phyloP scores from a whole-genome alignment of 768 basidiomycete species.

The Leccinum subgranulosum region DNA sequence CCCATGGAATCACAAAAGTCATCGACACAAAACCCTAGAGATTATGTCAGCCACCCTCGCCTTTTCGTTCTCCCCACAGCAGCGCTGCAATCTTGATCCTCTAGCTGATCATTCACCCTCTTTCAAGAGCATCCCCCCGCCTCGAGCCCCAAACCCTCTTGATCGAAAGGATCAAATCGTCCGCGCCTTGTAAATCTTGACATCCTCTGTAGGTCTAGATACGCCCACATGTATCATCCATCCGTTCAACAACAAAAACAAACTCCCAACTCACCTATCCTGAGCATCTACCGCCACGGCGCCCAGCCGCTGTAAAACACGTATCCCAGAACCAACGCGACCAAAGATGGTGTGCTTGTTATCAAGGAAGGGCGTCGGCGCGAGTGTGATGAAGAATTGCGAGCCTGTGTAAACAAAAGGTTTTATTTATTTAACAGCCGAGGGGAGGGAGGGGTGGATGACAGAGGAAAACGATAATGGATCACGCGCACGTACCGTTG shows the following conservation, averaged over 20 bases:
- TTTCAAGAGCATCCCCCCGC: too few relatives aligned
- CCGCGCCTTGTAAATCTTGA: constrained; percentile 84
- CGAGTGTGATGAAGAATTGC: constrained; percentile 90
- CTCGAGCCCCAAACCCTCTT: too few relatives aligned
- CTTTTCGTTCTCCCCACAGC: too few relatives aligned
- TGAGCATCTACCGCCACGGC: constrained; percentile 87
- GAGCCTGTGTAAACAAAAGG: constrained; percentile 54
- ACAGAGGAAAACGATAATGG: rapidly evolving
- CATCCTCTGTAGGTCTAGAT: constrained; percentile 62
- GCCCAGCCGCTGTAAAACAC: constrained; percentile 87
- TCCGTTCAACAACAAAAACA: background rate
- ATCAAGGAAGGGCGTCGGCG: constrained; percentile 81
- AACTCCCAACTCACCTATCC: constrained; percentile 58
- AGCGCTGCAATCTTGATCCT: too few relatives aligned
- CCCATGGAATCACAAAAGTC: too few relatives aligned
- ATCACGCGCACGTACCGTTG: constrained; percentile 58
- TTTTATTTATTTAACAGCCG: too few relatives aligned
- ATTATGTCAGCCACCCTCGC: too few relatives aligned
- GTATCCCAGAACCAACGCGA: constrained; percentile 86
- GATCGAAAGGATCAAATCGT: constrained; percentile 5
- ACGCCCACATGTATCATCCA: background rate
- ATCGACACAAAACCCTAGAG: too few relatives aligned
- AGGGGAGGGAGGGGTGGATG: too few relatives aligned
- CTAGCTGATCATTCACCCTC: too few relatives aligned
- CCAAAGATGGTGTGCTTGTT: constrained; percentile 90